Base-by-base conservation (phyloP, 2,329 filamentous ascomycete genomes). In the Ophiostoma pallidulum region DNA sequence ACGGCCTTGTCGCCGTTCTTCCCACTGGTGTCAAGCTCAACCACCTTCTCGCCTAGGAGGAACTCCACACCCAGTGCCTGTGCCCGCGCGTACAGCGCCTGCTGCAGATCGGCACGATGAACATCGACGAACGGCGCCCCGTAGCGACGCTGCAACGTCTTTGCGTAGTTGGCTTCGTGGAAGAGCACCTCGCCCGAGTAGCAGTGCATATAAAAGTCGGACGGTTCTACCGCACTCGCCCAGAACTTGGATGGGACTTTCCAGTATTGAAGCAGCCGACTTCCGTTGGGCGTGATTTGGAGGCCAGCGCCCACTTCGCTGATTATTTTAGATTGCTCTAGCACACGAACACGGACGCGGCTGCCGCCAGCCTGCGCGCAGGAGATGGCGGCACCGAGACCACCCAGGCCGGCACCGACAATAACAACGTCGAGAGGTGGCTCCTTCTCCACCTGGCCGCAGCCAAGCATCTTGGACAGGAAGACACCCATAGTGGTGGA, bases 71-170 rank as follows among this genome's bases (percentile, higher is more conserved):
- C 59, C 4, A 57, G 51, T 19, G 51, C 53, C 14, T 50, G 16
- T 4, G 55, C 58, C 1, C 57, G 57, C 20, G 51, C 32, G 18
- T 60, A 51, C 12, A 64, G 49, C 4, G 56, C 57, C 4, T 53
- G 54, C 45, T 63, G 59, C 13, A 65, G 56, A 39, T 63, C 60
- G n/a, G 59, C 62, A 14, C 62, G 60, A 45, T 65, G 63, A 4
- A 62, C 58, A 6, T 64, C 53, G 22, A 61, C 60, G 37, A 64
- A 65, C 0, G 61, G 62, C 10, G 59, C 59, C 3, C 58, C 62
- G 29, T 45, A 45, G 8, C 26, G 38, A 7, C 4, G 12, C 1
- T 13, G 22, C 36, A 39, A 24, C 19, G 10, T 14, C 12, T 7
- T 24, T 4, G 8, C 19, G 10, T 14, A 39, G 8, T 20, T 19